Base-by-base conservation (phyloP, 2,329 filamentous ascomycete species). In the Paramyrothecium roridum region DNA sequence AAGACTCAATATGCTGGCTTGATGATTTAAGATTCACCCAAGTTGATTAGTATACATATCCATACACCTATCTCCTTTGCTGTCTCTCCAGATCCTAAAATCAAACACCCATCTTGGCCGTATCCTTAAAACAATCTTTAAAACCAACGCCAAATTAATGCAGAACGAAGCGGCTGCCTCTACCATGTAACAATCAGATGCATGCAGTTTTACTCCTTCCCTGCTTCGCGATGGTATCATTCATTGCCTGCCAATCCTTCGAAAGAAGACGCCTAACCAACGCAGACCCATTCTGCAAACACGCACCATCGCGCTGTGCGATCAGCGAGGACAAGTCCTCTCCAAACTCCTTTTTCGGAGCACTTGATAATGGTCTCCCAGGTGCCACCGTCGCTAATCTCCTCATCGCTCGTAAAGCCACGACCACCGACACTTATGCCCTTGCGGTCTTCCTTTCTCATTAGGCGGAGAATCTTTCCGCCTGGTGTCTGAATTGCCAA, bases 331-430 rank as follows among this genome's bases (percentile, higher is more conserved):
- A 96, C 91, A 57, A 96, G 73, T 1, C 89, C 90, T 60, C 91
- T 81, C 90, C 91, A 96, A 17, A 86, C 82, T 2, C 91, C 91
- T 58, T 83, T 82, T 74, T 96, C 91, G 1, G 88, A 89, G 73
- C 91, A 91, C 75, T 96, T 96, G 75, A 96, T 93, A 50, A 93
- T 91, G 8, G 91, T 95, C 76, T 95, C 91, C 90, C 91, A 96
- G 6, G 84, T 86, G 45, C 86, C 89, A 19, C 89, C 89, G 61
- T 91, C 85, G 45, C 85, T 86, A 19, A 71, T 69, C 30, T 84
- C 84, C 53, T 88, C 87, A 2, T 80, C 79, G 3, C 68, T 70
- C 22, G 62, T 70, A 48, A 64, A 63, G 33, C 70, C 73, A 53
- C 75, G 75, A 51, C 70, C 71, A 48, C 76, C 78, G 22, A 77